phyloP scores from a whole-genome alignment of 805 yeast genomes.

The Ogataea philodendri region DNA sequence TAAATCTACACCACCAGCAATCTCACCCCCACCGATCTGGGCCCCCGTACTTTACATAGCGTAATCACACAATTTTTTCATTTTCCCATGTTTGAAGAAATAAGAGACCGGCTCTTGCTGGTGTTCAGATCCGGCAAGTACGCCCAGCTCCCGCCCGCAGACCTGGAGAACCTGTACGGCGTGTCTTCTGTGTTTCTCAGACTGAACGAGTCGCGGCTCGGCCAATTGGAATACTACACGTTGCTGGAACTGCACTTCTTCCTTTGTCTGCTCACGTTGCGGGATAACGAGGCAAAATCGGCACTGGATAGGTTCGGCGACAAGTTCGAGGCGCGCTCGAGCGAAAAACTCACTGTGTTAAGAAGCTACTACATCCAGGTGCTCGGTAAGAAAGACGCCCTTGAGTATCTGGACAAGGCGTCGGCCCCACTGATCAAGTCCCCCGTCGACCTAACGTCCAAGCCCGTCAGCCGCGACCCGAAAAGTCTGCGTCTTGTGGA shows the following conservation, averaged over 20 bases:
- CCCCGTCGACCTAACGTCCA: constrained; percentile 26
- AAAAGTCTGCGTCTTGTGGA: constrained; percentile 26
- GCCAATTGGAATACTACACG: constrained; percentile 49
- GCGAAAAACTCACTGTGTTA: constrained; percentile 57
- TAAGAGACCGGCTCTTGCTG: constrained; percentile 42
- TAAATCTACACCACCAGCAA: too few relatives aligned
- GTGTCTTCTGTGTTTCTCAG: constrained; percentile 39
- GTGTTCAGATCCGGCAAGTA: constrained; percentile 53
- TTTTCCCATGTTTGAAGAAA: constrained; percentile 9
- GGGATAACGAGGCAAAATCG: constrained; percentile 70
- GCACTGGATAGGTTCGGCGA: constrained; percentile 65
- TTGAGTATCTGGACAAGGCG: constrained; percentile 33
- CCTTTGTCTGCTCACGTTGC: constrained; percentile 55
- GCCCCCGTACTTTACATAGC: too few relatives aligned
- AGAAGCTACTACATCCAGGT: constrained; percentile 58
- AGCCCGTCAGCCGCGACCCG: constrained; percentile 27
- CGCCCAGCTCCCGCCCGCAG: constrained; percentile 46
- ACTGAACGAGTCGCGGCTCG: constrained; percentile 25
- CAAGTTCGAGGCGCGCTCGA: constrained; percentile 50
- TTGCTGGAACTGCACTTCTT: constrained; percentile 72
- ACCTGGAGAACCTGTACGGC: constrained; percentile 37
- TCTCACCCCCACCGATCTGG: too few relatives aligned
- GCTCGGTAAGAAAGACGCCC: constrained; percentile 40
- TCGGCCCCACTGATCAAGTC: constrained; percentile 15
- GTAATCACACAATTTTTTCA: too few relatives aligned